Conservation (phyloP, 2,329 filamentous ascomycete species). For the Phyllosticta capitalensis region DNA sequence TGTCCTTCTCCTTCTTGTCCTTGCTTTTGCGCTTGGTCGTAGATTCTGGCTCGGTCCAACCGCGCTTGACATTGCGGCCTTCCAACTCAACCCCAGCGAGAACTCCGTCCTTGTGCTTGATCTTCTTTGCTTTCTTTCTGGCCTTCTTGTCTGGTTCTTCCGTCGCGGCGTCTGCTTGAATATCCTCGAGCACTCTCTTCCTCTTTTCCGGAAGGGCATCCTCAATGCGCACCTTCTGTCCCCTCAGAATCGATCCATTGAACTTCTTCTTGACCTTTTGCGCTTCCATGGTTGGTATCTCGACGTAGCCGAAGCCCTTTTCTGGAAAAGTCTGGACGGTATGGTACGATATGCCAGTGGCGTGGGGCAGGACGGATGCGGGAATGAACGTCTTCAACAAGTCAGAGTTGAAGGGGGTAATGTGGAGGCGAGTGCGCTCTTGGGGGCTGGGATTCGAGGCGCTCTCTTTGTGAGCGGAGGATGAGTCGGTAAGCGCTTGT, state of each 20-base stretch:
- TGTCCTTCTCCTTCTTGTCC: conserved; percentile 41
- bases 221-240: conserved; percentile 75
- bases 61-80: conserved; percentile 73
- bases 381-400: conserved; percentile 66
- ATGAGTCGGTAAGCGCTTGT: conserved; percentile 11
- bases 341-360: conserved; percentile 82
- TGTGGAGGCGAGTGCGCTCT: conserved; percentile 54
- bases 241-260: conserved; percentile 76
- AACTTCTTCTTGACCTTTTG: conserved; percentile 88
- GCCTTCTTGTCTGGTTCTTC: conserved; percentile 43
- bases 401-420: conserved; percentile 71
- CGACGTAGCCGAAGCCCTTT: conserved; percentile 80
- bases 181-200: conserved; percentile 27
- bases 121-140: conserved; percentile 37
- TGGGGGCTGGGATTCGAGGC: background rate
- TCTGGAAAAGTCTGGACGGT: conserved; percentile 80
- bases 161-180: conserved; percentile 25
- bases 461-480: conserved; percentile 1
- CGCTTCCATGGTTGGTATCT: conserved; percentile 70
- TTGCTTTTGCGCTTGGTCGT: conserved; percentile 37
- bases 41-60: conserved; percentile 65
- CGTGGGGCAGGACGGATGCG: conserved; percentile 53
- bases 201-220: conserved; percentile 60
- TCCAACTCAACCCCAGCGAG: conserved; percentile 62
- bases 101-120: conserved; percentile 41